phyloP scores from a whole-genome alignment of 2,329 filamentous ascomycete species.

The Aspergillus latus region DNA sequence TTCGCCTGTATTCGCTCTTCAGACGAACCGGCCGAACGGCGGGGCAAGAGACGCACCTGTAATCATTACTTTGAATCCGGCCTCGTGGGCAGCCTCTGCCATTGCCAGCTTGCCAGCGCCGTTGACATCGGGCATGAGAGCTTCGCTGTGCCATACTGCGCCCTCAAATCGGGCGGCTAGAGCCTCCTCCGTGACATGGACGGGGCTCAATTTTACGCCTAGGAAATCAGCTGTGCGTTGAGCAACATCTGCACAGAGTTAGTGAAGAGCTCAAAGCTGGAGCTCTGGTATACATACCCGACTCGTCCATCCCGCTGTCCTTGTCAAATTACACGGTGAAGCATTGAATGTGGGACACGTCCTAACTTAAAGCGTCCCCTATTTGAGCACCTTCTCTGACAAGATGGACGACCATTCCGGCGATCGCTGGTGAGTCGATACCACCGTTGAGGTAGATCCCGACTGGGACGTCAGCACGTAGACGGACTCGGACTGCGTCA shows the following conservation, averaged over 20 bases:
- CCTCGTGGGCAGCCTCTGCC: too few species aligned
- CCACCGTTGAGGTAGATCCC: constrained; percentile 59
- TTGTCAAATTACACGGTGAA: constrained; percentile 56
- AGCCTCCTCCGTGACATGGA: constrained; percentile 46
- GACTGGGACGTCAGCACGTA: constrained; percentile 59
- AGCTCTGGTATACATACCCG: constrained; percentile 27
- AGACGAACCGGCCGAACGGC: constrained; percentile 45
- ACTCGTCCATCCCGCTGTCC: constrained; percentile 52
- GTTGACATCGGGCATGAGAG: too few species aligned
- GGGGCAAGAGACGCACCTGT: too few species aligned
- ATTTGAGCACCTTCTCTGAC: constrained; percentile 38
- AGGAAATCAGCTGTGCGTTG: constrained; percentile 50
- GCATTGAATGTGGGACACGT: constrained; percentile 39
- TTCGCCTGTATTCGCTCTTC: constrained; percentile 47
- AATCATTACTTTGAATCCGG: too few species aligned
- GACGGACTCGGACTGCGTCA: constrained; percentile 44
- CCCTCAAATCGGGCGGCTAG: constrained; percentile 47
- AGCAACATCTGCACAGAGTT: constrained; percentile 37
- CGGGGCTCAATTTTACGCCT: constrained; percentile 46
- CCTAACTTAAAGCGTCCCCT: constrained; percentile 44
- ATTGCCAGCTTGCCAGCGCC: too few species aligned
- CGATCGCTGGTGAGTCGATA: constrained; percentile 59
- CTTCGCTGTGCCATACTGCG: constrained; percentile 17
- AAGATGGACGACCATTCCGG: constrained; percentile 52
- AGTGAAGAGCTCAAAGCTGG: background rate